Base-by-base conservation (phyloP, 2,329 filamentous ascomycete genomes). In the Leptographium lundbergii region DNA sequence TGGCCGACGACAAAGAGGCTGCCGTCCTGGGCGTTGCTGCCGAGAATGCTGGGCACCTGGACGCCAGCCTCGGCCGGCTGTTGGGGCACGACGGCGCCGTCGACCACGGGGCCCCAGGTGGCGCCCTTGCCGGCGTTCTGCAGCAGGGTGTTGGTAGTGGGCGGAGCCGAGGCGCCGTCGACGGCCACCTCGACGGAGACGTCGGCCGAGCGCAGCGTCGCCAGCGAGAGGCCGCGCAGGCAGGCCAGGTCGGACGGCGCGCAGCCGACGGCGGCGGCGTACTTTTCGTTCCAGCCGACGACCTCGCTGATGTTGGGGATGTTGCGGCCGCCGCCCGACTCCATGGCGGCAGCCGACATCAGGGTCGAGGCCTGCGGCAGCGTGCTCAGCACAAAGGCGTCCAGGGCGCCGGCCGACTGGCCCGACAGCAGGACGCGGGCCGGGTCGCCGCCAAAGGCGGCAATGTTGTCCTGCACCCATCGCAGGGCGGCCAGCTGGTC, bases 21-120 rank as follows among this genome's bases (percentile, higher is more conserved):
- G 11, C 63, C 66, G 19, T 69, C 67, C 34, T 63, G 45, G 2
- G 63, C 32, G 50, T 60, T 66, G 32, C 63, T 63, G 4, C 67
- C 68, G 17, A 68, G 54, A 34, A 71, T 67, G 25, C 66, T 59
- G 14, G 69, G 69, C 2, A 71, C 65, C 13, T 22, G 39, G 9
- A 22, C 39, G 25, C 54, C 54, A 4, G 10, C 54, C 9, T 56
- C 25, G 5, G 63, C 61, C 1, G 69, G 68, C 32, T 68, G 63
- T 17, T 62, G 60, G 2, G 63, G 63, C 29, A 71, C 60, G 6
- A 66, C 36, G 1, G 52, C 60, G 3, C 68, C 68, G 56, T 71
- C 69, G 17, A 70, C 63, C 63, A 65, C 48, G 9, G 51, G 56
- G 10, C 45, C 50, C 50, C 54, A 57, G 22, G 54, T 29, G 2